Percentiles rank a stretch among this genome's conserved stretches.
Evolutionary conservation across 352 stramenopile genomes (phyloP).

Genomic region (Pythium volutum): DNA sequence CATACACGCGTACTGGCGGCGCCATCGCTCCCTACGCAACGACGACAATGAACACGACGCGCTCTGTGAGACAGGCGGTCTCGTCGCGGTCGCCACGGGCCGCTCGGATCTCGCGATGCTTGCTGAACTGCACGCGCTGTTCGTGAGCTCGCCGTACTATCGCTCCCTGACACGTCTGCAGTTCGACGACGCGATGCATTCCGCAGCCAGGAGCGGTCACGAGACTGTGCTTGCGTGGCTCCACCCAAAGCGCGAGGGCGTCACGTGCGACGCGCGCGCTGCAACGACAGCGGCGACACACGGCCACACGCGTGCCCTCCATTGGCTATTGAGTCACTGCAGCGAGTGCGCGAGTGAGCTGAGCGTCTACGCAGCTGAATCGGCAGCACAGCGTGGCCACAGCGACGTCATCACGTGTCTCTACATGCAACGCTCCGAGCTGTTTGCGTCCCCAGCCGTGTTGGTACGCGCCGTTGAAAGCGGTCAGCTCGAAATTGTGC

Average conservation of each 20-base stretch:
- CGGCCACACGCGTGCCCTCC: slow-evolving; percentile 4
- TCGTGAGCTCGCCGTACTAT: slow-evolving; percentile 14
- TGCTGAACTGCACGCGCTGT: slow-evolving; percentile 6
- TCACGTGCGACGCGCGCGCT: background rate
- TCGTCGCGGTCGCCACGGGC: slow-evolving; percentile 11
- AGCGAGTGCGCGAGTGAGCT: background rate
- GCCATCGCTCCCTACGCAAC: background rate
- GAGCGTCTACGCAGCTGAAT: background rate
- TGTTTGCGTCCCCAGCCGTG: slow-evolving; percentile 1
- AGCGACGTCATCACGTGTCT: slow-evolving; percentile 5
- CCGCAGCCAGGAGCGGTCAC: background rate
- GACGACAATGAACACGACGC: background rate
- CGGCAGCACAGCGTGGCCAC: background rate
- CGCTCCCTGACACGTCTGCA: slow-evolving; percentile 1
- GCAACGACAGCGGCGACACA: background rate
- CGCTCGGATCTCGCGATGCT: slow-evolving; percentile 15
- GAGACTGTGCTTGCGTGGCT: slow-evolving; percentile 10
- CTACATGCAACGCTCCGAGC: slow-evolving; percentile 1
- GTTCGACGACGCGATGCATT: slow-evolving; percentile 4
- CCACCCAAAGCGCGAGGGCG: background rate
- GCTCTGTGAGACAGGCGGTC: slow-evolving; percentile 5
- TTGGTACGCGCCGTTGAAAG: background rate
- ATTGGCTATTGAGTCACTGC: slow-evolving; percentile 19
- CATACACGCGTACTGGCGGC: slow-evolving; percentile 14
- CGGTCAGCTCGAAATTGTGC: slow-evolving; percentile 12